Conservation (phyloP, 148 eudicot species). For the Vaccinium macrocarpon region DNA sequence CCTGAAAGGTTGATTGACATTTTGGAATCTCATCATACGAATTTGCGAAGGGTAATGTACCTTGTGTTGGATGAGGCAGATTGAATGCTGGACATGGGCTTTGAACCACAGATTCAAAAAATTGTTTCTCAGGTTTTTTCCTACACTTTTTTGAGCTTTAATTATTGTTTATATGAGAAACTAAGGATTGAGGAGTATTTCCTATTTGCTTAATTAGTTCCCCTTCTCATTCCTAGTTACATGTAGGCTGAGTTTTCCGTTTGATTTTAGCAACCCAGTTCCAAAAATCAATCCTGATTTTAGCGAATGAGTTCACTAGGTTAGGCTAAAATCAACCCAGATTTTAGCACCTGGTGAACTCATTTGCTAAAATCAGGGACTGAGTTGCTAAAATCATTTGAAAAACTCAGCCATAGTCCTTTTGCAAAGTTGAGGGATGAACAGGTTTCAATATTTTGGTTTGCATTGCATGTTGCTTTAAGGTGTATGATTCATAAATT, state of each 20-base stretch:
- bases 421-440: background rate
- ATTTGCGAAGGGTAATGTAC: conserved; percentile 89
- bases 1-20: conserved; percentile 98
- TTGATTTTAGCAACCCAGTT: too few species aligned
- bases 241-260: too few species aligned
- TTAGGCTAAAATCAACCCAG: too few species aligned
- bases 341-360: too few species aligned
- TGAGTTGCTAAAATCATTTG: too few species aligned
- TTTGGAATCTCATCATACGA: conserved; percentile 90
- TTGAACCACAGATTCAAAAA: conserved; percentile 96
- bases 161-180: background rate
- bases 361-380: too few species aligned
- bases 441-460: background rate
- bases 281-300: too few species aligned
- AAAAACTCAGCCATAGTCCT: background rate
- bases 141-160: background rate
- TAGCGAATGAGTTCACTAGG: too few species aligned
- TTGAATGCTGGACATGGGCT: conserved; percentile 98
- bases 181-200: background rate
- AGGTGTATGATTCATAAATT: background rate
- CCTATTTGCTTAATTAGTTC: background rate
- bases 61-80: conserved; percentile 98
- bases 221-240: background rate
- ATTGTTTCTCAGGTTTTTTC: conserved; percentile 78
- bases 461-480: background rate